phyloP scores from a whole-genome alignment of 1,284 basidiomycete species.

The Cryptococcus floricola region DNA sequence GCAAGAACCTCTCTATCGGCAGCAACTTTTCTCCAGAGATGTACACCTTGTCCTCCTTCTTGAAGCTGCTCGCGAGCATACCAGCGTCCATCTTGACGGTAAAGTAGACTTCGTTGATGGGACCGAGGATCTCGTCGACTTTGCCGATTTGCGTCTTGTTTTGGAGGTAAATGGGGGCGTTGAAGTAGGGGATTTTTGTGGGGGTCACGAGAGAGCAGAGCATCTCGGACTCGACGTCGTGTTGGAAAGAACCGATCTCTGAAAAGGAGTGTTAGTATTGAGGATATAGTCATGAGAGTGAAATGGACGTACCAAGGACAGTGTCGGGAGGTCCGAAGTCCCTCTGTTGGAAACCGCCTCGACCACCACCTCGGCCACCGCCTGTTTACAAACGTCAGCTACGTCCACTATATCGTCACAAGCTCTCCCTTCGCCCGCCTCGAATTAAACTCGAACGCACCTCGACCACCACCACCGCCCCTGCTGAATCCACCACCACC shows the following conservation, averaged over 20 bases:
- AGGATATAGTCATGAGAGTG: background rate
- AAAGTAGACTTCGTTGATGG: constrained; percentile 98
- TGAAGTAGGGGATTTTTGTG: constrained; percentile 97
- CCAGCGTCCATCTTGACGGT: constrained; percentile 97
- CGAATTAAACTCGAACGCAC: constrained; percentile 20
- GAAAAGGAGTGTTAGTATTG: background rate
- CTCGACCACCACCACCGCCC: constrained; percentile 44
- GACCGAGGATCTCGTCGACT: constrained; percentile 80
- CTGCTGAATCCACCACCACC: constrained; percentile 21
- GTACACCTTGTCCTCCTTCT: constrained; percentile 96
- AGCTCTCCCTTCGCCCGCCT: constrained; percentile 17
- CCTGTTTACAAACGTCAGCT: constrained; percentile 6
- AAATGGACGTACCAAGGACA: constrained; percentile 62
- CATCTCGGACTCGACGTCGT: constrained; percentile 98
- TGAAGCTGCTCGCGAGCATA: constrained; percentile 92
- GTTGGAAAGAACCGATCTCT: constrained; percentile 86
- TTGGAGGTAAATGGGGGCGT: constrained; percentile 96
- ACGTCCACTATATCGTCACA: background rate
- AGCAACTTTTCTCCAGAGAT: constrained; percentile 94
- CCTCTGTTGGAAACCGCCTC: constrained; percentile 62
- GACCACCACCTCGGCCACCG: constrained; percentile 55
- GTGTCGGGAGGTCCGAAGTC: constrained; percentile 78
- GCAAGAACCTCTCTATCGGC: constrained; percentile 94
- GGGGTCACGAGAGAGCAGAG: constrained; percentile 78
- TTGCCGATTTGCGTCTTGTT: constrained; percentile 94